A percentile compares a stretch with the other conserved stretches of the same genome.
phyloP scores from a whole-genome alignment of 108 stramenopile genomes.

The Nannochloropsis oceanica region DNA sequence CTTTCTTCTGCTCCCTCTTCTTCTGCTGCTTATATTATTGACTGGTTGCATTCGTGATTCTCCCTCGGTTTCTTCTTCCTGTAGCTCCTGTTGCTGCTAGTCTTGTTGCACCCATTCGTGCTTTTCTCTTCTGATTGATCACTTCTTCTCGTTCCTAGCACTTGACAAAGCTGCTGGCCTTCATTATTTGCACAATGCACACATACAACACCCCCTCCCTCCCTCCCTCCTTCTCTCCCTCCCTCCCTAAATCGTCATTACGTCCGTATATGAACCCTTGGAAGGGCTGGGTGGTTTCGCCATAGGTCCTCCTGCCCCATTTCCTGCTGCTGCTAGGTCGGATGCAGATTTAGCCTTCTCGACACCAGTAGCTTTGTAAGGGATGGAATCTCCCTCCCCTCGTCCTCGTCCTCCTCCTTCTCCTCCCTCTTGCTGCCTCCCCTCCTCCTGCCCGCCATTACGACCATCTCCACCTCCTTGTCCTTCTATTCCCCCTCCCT shows the following conservation, averaged over 20 bases:
- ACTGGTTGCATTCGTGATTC: too few relatives aligned
- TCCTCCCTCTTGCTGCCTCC: background rate
- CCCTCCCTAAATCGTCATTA: background rate
- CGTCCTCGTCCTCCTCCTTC: background rate
- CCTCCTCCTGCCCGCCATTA: background rate
- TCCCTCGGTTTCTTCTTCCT: background rate
- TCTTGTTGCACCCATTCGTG: too few relatives aligned
- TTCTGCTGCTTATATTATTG: too few relatives aligned
- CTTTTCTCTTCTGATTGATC: too few relatives aligned
- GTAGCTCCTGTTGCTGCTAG: background rate
- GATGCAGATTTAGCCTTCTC: background rate
- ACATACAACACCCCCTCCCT: background rate
- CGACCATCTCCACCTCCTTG: background rate
- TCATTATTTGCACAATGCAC: background rate
- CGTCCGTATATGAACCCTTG: background rate
- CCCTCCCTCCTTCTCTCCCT: background rate
- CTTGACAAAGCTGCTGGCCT: too few relatives aligned
- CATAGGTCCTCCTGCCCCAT: background rate
- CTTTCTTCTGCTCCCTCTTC: too few relatives aligned
- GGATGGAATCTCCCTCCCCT: background rate
- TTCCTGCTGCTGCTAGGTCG: background rate
- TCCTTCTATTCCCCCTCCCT: too few relatives aligned
- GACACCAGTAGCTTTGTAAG: background rate
- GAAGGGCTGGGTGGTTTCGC: background rate
- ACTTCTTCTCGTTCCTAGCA: too few relatives aligned